Evolutionary conservation across 371 early-diverging fungal species (phyloP), one percentile per base, ranked within the genome.

Genomic region (Mucor sp.): DNA sequence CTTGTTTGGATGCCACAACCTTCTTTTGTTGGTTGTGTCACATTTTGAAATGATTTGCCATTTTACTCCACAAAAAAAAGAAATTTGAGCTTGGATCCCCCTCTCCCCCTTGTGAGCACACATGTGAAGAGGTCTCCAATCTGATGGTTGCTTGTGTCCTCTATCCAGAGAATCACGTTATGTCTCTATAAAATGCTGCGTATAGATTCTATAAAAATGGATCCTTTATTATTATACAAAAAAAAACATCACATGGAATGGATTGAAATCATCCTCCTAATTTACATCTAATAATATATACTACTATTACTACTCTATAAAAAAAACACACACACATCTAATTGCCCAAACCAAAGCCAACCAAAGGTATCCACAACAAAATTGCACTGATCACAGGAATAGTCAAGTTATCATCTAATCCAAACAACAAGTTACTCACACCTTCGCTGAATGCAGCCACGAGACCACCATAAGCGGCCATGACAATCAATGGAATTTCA

Each of bases 381-480:
- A 76, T 25, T 8, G 63, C 82, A 60, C 80, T 81, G 23, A 82
- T 23, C 11, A 80, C 79, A 27, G 84, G 84, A 21, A 84, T 81
- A 19, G 79, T 74, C 39, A 84, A 66, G 57, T 84, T 84, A 64
- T 84, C 84, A 61, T 84, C 84, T 39, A 81, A 56, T 25, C 72
- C 72, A 28, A 62, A 63, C 15, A 76, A 53, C 12, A 66, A 62
- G 41, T 79, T 78, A 28, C 79, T 79, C 32, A 81, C 62, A 27
- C 74, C 80, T 74, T 84, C 84, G 2, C 77, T 75, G 41, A 84
- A 67, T 9, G 72, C 80, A 39, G 82, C 77, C 60, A 84, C 82
- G 32, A 76, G 60, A 43, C 84, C 84, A 65, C 84, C 84, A 59
- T 80, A 84, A 3, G 80, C 4, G 11, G 77, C 60, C 27, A 80